Conservation (phyloP, 2,329 filamentous ascomycete species). For the Talaromyces sp. region DNA sequence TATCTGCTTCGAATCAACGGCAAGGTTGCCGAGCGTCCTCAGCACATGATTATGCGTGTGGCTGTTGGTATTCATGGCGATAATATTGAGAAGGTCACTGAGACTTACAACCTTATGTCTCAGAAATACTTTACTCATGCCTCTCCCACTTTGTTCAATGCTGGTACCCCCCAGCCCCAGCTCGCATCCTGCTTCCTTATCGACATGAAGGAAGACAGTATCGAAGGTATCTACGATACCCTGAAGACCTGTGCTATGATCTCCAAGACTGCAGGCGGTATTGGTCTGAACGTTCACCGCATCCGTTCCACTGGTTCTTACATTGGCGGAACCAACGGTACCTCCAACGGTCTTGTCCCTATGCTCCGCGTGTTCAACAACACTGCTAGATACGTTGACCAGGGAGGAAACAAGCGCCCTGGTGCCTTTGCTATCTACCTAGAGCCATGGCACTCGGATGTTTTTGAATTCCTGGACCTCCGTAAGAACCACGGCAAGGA, state of each 20-base stretch:
- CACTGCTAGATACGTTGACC: constrained; percentile 96
- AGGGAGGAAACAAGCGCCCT: constrained; percentile 98
- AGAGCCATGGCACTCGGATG: constrained; percentile 97
- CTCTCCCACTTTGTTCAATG: constrained; percentile 96
- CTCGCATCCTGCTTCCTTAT: constrained; percentile 98
- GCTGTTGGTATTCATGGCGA: constrained; percentile 95
- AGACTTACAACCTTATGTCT: constrained; percentile 99
- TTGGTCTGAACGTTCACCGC: constrained; percentile 91
- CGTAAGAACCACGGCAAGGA: constrained; percentile 99
- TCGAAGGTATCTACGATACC: constrained; percentile 98
- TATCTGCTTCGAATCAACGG: constrained; percentile 93
- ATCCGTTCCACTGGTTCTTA: constrained; percentile 97
- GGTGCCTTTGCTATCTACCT: constrained; percentile 98
- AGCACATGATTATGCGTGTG: constrained; percentile 99
- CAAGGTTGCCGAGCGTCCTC: constrained; percentile 93
- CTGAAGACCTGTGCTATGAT: constrained; percentile 99
- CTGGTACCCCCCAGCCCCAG: constrained; percentile 89
- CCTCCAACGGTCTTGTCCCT: constrained; percentile 92
- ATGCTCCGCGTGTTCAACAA: constrained; percentile 99
- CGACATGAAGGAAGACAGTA: constrained; percentile 99
- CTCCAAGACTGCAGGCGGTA: constrained; percentile 98
- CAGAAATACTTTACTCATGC: constrained; percentile 98
- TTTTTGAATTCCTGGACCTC: constrained; percentile 95
- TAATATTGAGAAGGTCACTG: constrained; percentile 85
- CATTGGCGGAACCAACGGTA: constrained; percentile 96